Evolutionary conservation across 371 early-diverging fungal species (phyloP), one percentile per base, ranked within the genome.

Genomic region (Fennellomyces sp.): DNA sequence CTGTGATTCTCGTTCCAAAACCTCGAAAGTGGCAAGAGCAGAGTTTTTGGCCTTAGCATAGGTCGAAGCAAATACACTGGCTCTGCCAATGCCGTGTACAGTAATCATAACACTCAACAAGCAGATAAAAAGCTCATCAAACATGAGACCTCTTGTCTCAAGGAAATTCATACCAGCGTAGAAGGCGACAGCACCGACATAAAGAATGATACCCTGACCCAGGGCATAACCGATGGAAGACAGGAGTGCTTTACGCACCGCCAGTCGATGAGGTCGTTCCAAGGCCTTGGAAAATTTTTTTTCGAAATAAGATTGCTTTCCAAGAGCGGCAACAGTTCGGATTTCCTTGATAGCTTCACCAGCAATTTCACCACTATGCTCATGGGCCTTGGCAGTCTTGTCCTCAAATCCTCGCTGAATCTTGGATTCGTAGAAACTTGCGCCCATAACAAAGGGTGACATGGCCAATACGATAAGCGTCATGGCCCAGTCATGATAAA

Each of bases 1-100:
- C 26, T 58, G 52, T 13, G 93, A 81, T 35, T 60, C 55, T 39
- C 91, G 84, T 61, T 94, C 92, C 39, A 94, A 66, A 4, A 91
- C 55, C 11, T 78, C 83, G 65, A 91, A 89, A 41, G 91, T 82
- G 33, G 80, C 75, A 62, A 88, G 78, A 10, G 95, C 92, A 29
- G 95, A 89, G 53, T 86, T 73, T 64, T 91, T 88, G 26, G 94
- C 97, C 33, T 85, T 86, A 35, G 84, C 83, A 56, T 83, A 77
- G 30, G 88, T 83, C 21, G 89, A 76, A 25, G 78, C 65, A 58
- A 73, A 80, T 13, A 78, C 76, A 6, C 82, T 70, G 2, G 80
- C 69, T 57, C 86, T 82, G 25, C 88, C 86, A 31, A 90, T 73
- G 64, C 86, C 81, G 62, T 82, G 78, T 19, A 88, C 87, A 45